Evolutionary conservation across 176 grass and related monocot genomes (phyloP).

Genomic region (Zizania latifolia): DNA sequence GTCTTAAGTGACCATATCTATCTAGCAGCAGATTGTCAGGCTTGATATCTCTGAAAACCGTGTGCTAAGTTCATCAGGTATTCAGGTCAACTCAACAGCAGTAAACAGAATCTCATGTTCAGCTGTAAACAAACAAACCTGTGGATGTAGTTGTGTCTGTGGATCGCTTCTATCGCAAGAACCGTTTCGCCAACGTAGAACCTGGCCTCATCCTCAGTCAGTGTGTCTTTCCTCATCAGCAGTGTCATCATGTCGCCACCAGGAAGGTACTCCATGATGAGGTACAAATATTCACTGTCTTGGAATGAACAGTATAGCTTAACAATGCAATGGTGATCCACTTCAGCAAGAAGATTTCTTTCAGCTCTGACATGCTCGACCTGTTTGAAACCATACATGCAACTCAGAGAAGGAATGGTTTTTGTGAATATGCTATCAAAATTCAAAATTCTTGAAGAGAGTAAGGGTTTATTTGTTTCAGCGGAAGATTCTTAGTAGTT

Average conservation of each 20-base stretch:
- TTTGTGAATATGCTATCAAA: constrained; percentile 3
- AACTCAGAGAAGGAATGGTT: not conserved
- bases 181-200: constrained; percentile 87
- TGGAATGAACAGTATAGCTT: constrained; percentile 97
- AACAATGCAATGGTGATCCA: constrained; percentile 93
- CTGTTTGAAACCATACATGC: constrained; percentile 28
- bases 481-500: too few relatives aligned
- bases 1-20: constrained; percentile 84
- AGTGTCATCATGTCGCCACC: constrained; percentile 98
- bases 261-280: constrained; percentile 98
- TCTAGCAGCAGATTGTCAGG: constrained; percentile 97
- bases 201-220: constrained; percentile 78
- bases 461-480: too few relatives aligned
- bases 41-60: constrained; percentile 90
- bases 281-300: constrained; percentile 82
- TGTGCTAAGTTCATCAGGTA: constrained; percentile 16
- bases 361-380: constrained; percentile 99
- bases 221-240: constrained; percentile 92
- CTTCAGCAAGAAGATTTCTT: constrained; percentile 97
- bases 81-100: not conserved
- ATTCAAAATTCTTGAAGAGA: too few relatives aligned
- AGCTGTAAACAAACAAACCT: constrained; percentile 44
- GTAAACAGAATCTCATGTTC: not conserved
- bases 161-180: constrained; percentile 92
- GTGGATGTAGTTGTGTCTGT: constrained; percentile 94